Evolutionary conservation across 192 early-diverging fungal species (phyloP).

Genomic region (Coemansia sp.): DNA sequence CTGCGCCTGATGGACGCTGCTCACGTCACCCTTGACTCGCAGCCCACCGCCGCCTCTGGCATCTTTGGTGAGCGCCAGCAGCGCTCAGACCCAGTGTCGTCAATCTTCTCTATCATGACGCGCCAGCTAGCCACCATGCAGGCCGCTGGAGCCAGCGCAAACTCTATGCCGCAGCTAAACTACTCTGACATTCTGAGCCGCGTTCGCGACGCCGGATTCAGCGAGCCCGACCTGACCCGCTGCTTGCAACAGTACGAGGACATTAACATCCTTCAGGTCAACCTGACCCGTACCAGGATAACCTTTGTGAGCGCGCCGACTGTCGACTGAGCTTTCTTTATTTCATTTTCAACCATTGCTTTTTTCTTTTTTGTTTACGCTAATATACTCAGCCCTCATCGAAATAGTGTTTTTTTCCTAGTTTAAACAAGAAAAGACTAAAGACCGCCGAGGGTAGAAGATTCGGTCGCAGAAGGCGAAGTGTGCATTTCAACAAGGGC

Average conservation of each 20-base stretch:
- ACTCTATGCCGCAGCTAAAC: constrained; percentile 52
- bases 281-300: constrained; percentile 58
- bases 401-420: not conserved
- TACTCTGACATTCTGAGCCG: constrained; percentile 66
- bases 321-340: not conserved
- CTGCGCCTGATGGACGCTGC: constrained; percentile 86
- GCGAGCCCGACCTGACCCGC: constrained; percentile 70
- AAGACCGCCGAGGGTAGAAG: too few species aligned
- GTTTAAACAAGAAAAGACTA: too few species aligned
- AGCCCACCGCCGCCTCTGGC: constrained; percentile 22
- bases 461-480: too few species aligned
- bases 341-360: not conserved
- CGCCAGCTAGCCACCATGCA: constrained; percentile 66
- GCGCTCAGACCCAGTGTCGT: constrained; percentile 53
- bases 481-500: too few species aligned
- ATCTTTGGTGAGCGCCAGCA: constrained; percentile 36
- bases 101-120: constrained; percentile 76
- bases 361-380: not conserved
- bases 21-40: constrained; percentile 74
- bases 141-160: constrained; percentile 10
- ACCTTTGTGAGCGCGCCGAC: constrained; percentile 38
- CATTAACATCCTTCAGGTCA: constrained; percentile 70
- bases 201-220: constrained; percentile 73
- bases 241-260: constrained; percentile 70
- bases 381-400: not conserved